Base-by-base conservation (phyloP, 2,329 filamentous ascomycete genomes). In the Phoma sp. region DNA sequence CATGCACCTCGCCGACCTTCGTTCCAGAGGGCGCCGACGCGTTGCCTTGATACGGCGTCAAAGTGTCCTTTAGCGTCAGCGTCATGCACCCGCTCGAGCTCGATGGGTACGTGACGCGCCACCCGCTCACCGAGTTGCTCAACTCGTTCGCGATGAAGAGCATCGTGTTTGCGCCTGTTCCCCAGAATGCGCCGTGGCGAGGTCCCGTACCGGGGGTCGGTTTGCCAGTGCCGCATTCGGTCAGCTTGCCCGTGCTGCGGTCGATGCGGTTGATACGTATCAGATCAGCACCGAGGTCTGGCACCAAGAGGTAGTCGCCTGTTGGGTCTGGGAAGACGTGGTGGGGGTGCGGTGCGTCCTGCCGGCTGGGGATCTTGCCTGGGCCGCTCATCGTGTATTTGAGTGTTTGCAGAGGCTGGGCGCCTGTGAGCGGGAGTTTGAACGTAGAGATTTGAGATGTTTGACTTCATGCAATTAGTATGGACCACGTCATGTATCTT, bases 261-360 rank as follows among this genome's bases (percentile, higher is more conserved):
- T 82, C 74, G 62, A 85, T 81, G 65, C 74, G 74, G 74, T 82
- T 83, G 62, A 85, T 78, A 53, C 82, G 82, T 48, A 85, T 74
- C 21, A 82, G 64, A 62, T 86, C 83, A 5, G 82, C 80, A 31
- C 83, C 83, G 2, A 85, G 77, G 58, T 86, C 84, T 1, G 82
- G 78, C 7, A 78, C 76, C 1, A 85, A 68, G 21, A 85, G 63
- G 64, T 78, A 85, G 33, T 75, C 68, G 12, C 80, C 80, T 0
- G 80, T 81, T 0, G 79, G 81, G 57, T 82, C 83, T 10, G 76
- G 70, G 61, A 82, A 77, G 5, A 78, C 78, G 17, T 81, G 77
- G 70, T 86, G 84, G 7, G 82, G 83, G 61, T 86, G 84, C 6
- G 83, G 76, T 5, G 76, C 78, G 52, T 85, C 80, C 67, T 86